A percentile compares a stretch with the other conserved stretches of the same genome.
These are phyloP conservation scores for Fraxinus nigra DNA, from an alignment of 305 asterid species.

Conservation along the genomic window DNA sequence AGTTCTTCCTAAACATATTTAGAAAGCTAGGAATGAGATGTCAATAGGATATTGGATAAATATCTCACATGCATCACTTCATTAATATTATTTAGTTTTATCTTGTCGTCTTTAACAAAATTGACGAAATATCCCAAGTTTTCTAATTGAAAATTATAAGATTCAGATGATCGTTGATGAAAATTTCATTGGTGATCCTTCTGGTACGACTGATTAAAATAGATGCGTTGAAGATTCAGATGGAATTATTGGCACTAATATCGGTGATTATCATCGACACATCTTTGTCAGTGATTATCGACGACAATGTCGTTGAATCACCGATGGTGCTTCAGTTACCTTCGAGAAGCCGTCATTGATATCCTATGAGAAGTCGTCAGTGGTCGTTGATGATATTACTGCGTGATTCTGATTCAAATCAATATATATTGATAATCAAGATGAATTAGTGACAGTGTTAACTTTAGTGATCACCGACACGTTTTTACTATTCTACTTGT, in stretches of 20 bases:
- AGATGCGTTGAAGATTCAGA: neutral
- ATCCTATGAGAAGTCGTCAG: neutral
- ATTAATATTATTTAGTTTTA: neutral
- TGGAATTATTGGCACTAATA: neutral
- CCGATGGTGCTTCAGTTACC: neutral
- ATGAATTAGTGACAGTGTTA: neutral
- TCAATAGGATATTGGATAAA: neutral
- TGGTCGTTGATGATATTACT: neutral
- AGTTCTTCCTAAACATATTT: neutral
- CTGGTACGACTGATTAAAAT: too few species aligned
- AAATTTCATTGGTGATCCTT: neutral
- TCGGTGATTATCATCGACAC: neutral
- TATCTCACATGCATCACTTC: neutral
- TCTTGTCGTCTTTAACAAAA: neutral
- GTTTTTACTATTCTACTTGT: neutral
- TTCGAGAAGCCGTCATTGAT: neutral
- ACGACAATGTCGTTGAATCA: neutral
- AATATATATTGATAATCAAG: neutral
- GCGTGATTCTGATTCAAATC: neutral
- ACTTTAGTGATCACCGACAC: neutral
- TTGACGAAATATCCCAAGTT: neutral
- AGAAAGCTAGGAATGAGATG: neutral
- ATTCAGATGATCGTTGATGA: neutral
- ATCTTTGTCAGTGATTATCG: neutral
- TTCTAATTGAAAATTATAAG: neutral